Base-by-base conservation (phyloP, 2,329 filamentous ascomycete genomes). In the Epichloe glyceriae region DNA sequence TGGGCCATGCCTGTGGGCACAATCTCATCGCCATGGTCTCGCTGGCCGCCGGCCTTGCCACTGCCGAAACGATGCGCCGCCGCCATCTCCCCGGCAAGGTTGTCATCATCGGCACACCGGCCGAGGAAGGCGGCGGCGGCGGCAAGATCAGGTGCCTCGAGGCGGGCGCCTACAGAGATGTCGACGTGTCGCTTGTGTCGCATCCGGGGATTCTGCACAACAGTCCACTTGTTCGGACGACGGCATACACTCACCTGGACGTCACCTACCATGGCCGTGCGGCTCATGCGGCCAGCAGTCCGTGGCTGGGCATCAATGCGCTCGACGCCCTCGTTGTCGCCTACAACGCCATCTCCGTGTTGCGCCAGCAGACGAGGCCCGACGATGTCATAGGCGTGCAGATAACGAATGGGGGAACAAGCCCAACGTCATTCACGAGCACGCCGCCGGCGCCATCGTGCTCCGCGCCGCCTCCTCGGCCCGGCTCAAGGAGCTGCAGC, bases 261-360 rank as follows among this genome's bases (percentile, higher is more conserved):
- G 74, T 73, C 4, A 73, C 73, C 53, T 80, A 75, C 56, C 69
- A 71, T 10, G 79, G 78, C 5, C 70, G 69, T 38, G 73, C 73
- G 50, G 76, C 78, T 0, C 77, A 80, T 55, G 77, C 77, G 0
- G 76, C 74, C 3, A 69, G 70, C 1, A 73, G 68, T 33, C 78
- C 77, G 0, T 80, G 76, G 76, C 67, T 75, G 5, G 77, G 78
- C 0, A 67, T 76, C 57, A 81, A 81, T 57, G 77, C 77, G 0
- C 69, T 80, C 1, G 78, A 82, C 58, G 77, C 76, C 0, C 56
- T 78, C 20, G 64, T 81, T 3, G 65, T 68, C 0, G 71, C 66
- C 5, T 75, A 74, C 57, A 70, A 69, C 46, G 64, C 64, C 42
- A 59, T 80, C 5, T 70, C 73, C 0, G 65, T 75, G 5, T 66